phyloP scores from a whole-genome alignment of 768 basidiomycete genomes.

The Tylopilus sp. region DNA sequence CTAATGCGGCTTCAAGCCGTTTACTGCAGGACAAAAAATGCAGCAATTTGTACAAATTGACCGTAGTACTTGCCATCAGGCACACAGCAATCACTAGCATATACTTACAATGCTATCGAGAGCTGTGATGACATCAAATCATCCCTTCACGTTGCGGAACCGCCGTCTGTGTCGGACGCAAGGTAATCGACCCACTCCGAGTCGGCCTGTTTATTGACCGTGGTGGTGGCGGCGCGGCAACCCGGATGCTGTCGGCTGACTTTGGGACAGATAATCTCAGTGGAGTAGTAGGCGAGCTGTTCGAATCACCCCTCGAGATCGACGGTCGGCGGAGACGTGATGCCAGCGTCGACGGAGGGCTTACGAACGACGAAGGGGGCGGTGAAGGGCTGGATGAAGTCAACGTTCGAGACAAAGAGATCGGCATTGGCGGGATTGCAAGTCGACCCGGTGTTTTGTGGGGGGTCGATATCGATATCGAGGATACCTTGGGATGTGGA shows the following conservation, averaged over 20 bases:
- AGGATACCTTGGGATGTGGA: conserved; percentile 42
- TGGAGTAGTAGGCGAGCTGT: conserved; percentile 17
- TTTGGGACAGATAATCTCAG: conserved; percentile 26
- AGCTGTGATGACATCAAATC: conserved; percentile 52
- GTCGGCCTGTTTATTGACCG: conserved; percentile 62
- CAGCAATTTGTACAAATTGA: too few relatives aligned
- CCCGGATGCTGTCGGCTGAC: conserved; percentile 26
- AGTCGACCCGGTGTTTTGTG: conserved; percentile 30
- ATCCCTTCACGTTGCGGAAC: conserved; percentile 59
- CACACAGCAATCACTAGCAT: too few relatives aligned
- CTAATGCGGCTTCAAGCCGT: too few relatives aligned
- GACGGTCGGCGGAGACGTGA: conserved; percentile 26
- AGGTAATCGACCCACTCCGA: conserved; percentile 37
- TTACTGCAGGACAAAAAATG: too few relatives aligned
- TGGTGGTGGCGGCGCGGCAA: conserved; percentile 58
- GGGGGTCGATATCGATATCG: conserved; percentile 11
- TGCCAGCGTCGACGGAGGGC: conserved; percentile 26
- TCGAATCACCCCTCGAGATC: conserved; percentile 27
- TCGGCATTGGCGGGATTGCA: conserved; percentile 13
- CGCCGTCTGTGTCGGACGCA: conserved; percentile 47
- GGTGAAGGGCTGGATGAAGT: conserved; percentile 11
- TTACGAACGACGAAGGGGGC: conserved; percentile 11
- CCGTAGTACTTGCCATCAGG: too few relatives aligned
- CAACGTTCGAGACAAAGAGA: conserved; percentile 15
- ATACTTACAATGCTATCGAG: too few relatives aligned